phyloP scores from a whole-genome alignment of 192 early-diverging fungal species.

The Coemansia sp. region DNA sequence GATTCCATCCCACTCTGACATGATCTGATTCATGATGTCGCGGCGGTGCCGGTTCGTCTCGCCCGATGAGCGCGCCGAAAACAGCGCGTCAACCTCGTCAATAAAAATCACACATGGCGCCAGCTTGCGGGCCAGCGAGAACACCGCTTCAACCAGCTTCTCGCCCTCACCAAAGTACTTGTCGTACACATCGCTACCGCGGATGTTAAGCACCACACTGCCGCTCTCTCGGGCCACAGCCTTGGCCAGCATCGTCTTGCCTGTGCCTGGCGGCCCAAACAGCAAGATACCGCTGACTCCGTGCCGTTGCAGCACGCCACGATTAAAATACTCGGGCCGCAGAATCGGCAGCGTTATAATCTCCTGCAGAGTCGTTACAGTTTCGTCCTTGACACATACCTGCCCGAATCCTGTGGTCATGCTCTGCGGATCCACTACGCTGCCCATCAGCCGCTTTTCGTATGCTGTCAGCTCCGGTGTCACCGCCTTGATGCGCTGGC shows the following conservation, averaged over 20 bases:
- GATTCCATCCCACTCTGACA: constrained; percentile 96
- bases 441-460: constrained; percentile 74
- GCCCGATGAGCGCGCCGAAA: constrained; percentile 65
- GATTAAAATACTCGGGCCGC: constrained; percentile 74
- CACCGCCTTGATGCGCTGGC: constrained; percentile 45
- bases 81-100: constrained; percentile 93
- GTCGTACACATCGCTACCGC: constrained; percentile 75
- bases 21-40: constrained; percentile 92
- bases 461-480: constrained; percentile 59
- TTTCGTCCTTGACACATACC: constrained; percentile 72
- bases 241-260: constrained; percentile 84
- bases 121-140: constrained; percentile 87
- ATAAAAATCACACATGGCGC: constrained; percentile 96
- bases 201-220: constrained; percentile 74
- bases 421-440: constrained; percentile 74
- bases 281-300: constrained; percentile 76
- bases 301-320: constrained; percentile 67
- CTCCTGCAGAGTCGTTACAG: constrained; percentile 84
- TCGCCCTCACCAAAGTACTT: constrained; percentile 97
- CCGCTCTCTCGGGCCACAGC: constrained; percentile 83
- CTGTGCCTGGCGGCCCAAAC: constrained; percentile 86
- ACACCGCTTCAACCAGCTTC: constrained; percentile 93
- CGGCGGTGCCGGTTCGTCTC: constrained; percentile 63
- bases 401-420: constrained; percentile 64
- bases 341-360: constrained; percentile 76